These are phyloP conservation scores for Xylariaceae sp. DNA, from an alignment of 2,329 filamentous ascomycete genomes.

Conservation along the genomic window DNA sequence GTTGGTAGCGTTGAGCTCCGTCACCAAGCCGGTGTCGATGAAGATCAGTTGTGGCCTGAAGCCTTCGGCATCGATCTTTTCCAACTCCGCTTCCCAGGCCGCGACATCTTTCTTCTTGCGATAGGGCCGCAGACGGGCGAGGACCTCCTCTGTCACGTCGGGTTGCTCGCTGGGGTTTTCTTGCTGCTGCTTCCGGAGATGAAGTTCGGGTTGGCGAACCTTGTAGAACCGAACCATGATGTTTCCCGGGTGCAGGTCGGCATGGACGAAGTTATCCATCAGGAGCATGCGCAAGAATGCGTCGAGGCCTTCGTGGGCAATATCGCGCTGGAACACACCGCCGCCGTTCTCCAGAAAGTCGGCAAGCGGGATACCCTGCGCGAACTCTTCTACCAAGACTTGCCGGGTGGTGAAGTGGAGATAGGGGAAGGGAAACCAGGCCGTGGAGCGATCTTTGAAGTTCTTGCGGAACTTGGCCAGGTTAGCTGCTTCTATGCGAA, in stretches of 20 bases:
- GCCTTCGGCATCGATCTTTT: constrained; percentile 75
- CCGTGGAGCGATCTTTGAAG: constrained; percentile 82
- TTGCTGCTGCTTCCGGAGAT: constrained; percentile 37
- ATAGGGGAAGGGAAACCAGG: constrained; percentile 97
- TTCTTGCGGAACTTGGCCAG: constrained; percentile 81
- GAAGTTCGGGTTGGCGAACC: constrained; percentile 64
- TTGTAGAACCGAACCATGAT: constrained; percentile 99
- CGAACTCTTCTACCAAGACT: constrained; percentile 92
- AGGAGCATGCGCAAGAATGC: constrained; percentile 95
- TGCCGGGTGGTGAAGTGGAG: constrained; percentile 86
- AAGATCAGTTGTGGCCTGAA: constrained; percentile 94
- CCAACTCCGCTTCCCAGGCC: constrained; percentile 70
- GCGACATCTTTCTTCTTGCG: constrained; percentile 54
- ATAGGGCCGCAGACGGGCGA: constrained; percentile 72
- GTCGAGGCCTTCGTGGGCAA: constrained; percentile 90
- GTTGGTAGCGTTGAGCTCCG: constrained; percentile 82
- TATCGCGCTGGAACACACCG: constrained; percentile 87
- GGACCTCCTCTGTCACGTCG: constrained; percentile 83
- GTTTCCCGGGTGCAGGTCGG: constrained; percentile 93
- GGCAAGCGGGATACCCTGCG: constrained; percentile 84
- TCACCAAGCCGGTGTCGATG: constrained; percentile 94
- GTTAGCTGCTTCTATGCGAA: constrained; percentile 91
- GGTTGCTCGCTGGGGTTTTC: constrained; percentile 29
- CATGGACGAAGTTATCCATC: constrained; percentile 96
- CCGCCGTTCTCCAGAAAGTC: constrained; percentile 89